These are phyloP conservation scores for Sarocladium brachiariae DNA, from an alignment of 2,329 filamentous ascomycete genomes.

Conservation along the genomic window DNA sequence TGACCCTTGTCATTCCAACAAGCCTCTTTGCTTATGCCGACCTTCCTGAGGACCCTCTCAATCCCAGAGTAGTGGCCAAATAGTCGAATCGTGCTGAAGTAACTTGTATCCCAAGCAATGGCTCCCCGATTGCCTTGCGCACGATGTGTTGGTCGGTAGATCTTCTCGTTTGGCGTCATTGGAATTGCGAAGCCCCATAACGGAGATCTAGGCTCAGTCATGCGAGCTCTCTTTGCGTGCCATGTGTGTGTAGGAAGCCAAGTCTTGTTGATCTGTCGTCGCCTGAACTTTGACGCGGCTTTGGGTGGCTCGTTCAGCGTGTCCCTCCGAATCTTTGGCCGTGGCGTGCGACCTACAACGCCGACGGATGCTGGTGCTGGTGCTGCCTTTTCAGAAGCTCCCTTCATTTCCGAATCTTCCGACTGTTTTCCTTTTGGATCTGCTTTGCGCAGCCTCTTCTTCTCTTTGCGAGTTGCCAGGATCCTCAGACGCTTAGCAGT, in stretches of 20 bases:
- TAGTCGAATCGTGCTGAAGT: conserved; percentile 78
- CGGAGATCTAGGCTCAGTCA: conserved; percentile 71
- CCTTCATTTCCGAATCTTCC: conserved; percentile 9
- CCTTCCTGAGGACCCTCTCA: conserved; percentile 54
- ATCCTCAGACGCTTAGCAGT: conserved; percentile 65
- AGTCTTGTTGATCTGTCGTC: conserved; percentile 80
- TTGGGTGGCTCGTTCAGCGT: conserved; percentile 53
- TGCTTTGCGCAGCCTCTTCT: conserved; percentile 30
- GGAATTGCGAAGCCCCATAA: conserved; percentile 90
- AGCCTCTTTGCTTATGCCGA: conserved; percentile 56
- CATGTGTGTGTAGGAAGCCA: conserved; percentile 94
- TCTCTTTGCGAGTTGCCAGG: conserved; percentile 52
- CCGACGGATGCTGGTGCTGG: conserved; percentile 2
- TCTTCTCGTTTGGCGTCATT: conserved; percentile 80
- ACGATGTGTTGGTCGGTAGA: conserved; percentile 80
- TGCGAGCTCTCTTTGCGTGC: conserved; percentile 85
- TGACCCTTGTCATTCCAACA: conserved; percentile 57
- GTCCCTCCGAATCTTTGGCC: conserved; percentile 65
- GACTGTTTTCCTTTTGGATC: conserved; percentile 17
- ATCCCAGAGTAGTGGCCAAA: conserved; percentile 61
- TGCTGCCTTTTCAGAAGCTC: neutral
- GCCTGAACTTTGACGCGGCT: conserved; percentile 64
- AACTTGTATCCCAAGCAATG: conserved; percentile 89
- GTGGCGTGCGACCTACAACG: conserved; percentile 26
- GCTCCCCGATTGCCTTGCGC: conserved; percentile 68